These are phyloP conservation scores for Nicotiana knightiana DNA, from an alignment of 257 asterid species.

Conservation along the genomic window DNA sequence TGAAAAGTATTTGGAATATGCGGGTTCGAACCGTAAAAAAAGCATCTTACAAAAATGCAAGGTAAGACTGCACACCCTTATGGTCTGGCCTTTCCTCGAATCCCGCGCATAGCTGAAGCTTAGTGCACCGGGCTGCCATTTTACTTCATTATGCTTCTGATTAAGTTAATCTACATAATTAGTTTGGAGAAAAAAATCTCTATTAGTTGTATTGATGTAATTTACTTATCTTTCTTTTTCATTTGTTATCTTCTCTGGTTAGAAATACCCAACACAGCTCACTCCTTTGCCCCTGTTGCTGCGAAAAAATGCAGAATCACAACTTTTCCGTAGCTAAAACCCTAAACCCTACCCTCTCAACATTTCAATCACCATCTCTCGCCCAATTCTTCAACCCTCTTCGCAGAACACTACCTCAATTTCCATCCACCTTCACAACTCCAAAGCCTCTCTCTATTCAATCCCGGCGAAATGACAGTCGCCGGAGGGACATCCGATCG, in stretches of 20 bases:
- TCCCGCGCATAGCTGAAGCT: too few species aligned
- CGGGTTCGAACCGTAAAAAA: too few species aligned
- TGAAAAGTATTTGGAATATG: too few species aligned
- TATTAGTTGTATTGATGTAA: too few species aligned
- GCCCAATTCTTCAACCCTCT: constrained; percentile 38
- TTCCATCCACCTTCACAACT: constrained; percentile 10
- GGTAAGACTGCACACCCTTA: too few species aligned
- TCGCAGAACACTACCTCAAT: constrained; percentile 17
- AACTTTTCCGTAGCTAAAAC: constrained; percentile 40
- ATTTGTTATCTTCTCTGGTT: background rate
- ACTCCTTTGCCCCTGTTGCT: background rate
- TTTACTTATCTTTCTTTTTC: background rate
- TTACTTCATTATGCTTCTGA: too few species aligned
- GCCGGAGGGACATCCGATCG: constrained; percentile 44
- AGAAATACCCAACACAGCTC: background rate
- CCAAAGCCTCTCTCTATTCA: constrained; percentile 23
- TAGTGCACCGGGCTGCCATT: too few species aligned
- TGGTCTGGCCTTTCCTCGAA: too few species aligned
- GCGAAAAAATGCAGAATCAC: constrained; percentile 43
- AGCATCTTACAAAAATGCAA: too few species aligned
- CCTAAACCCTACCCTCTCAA: constrained; percentile 41
- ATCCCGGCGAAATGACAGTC: constrained; percentile 29
- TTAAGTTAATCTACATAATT: too few species aligned
- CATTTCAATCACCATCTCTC: constrained; percentile 13
- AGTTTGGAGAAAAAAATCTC: too few species aligned